Conservation (phyloP, 352 stramenopile genomes). For the Phytophthora uliginosa region DNA sequence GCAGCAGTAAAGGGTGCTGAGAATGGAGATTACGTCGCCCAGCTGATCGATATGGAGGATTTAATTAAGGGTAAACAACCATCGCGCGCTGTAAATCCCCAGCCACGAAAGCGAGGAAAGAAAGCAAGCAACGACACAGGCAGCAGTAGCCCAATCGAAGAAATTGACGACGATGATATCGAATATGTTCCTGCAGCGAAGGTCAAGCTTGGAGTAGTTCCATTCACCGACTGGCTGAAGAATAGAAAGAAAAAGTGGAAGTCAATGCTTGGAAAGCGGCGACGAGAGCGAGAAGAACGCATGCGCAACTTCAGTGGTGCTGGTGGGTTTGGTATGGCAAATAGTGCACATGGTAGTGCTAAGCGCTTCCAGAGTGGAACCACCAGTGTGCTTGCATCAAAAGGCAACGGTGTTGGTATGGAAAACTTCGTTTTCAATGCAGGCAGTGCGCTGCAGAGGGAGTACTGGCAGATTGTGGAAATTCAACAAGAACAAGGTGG, state of each 20-base stretch:
- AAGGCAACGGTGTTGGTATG: slow-evolving; percentile 69
- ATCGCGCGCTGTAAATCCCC: slow-evolving; percentile 14
- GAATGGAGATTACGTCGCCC: slow-evolving; percentile 57
- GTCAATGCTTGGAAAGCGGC: slow-evolving; percentile 58
- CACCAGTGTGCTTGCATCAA: slow-evolving; percentile 21
- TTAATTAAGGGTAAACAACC: slow-evolving; percentile 43
- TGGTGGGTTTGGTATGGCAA: slow-evolving; percentile 43
- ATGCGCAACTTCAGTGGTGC: slow-evolving; percentile 40
- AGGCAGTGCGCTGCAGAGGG: slow-evolving; percentile 57
- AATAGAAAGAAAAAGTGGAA: slow-evolving; percentile 87
- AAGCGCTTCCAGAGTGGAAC: slow-evolving; percentile 51
- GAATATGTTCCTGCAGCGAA: slow-evolving; percentile 20
- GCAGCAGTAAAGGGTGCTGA: slow-evolving; percentile 33
- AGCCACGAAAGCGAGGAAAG: slow-evolving; percentile 23
- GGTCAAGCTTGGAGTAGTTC: slow-evolving; percentile 70
- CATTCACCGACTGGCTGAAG: slow-evolving; percentile 68
- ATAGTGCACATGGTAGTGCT: slow-evolving; percentile 31
- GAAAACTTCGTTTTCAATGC: slow-evolving; percentile 86
- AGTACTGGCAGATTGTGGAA: slow-evolving; percentile 88
- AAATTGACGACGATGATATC: slow-evolving; percentile 38
- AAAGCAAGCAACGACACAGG: slow-evolving; percentile 26
- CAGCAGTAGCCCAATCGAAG: slow-evolving; percentile 28
- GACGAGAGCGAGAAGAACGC: slow-evolving; percentile 67
- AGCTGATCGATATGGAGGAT: slow-evolving; percentile 84
- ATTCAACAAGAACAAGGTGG: slow-evolving; percentile 84